Conservation (phyloP, 1,139 yeast species). For the Kurtzmaniella quercitrusa region DNA sequence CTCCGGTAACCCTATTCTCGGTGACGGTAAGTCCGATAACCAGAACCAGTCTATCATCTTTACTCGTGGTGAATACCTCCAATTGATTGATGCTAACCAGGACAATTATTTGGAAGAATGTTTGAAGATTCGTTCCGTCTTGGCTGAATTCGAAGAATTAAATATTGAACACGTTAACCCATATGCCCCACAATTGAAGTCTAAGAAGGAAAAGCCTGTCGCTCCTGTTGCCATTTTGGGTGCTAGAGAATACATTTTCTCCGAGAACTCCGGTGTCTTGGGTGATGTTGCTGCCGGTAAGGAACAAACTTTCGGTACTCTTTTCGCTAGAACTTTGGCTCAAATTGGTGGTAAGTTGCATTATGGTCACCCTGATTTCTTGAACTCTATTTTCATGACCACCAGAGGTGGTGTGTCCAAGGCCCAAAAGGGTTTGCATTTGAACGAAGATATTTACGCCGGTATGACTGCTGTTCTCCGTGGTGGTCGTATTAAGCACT, state of each 20-base stretch:
- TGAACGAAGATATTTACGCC: constrained; percentile 98
- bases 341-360: constrained; percentile 99
- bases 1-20: constrained; percentile 97
- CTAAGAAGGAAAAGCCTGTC: constrained; percentile 30
- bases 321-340: constrained; percentile 95
- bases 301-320: constrained; percentile 98
- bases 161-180: constrained; percentile 83
- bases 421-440: constrained; percentile 97
- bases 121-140: constrained; percentile 92
- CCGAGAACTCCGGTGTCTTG: constrained; percentile 96
- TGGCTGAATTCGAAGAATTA: constrained; percentile 97
- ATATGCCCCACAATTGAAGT: constrained; percentile 59
- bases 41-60: constrained; percentile 96
- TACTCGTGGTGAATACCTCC: constrained; percentile 98
- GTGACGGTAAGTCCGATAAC: constrained; percentile 99
- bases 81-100: constrained; percentile 97
- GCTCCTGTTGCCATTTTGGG: constrained; percentile 97
- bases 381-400: constrained; percentile 89
- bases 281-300: constrained; percentile 99
- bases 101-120: constrained; percentile 98
- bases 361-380: constrained; percentile 99
- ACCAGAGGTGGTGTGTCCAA: constrained; percentile 99
- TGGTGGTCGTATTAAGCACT: constrained; percentile 99
- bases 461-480: constrained; percentile 98
- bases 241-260: constrained; percentile 98